Evolutionary conservation across 371 early-diverging fungal species (phyloP).

Genomic region (Mucor plumbeus): DNA sequence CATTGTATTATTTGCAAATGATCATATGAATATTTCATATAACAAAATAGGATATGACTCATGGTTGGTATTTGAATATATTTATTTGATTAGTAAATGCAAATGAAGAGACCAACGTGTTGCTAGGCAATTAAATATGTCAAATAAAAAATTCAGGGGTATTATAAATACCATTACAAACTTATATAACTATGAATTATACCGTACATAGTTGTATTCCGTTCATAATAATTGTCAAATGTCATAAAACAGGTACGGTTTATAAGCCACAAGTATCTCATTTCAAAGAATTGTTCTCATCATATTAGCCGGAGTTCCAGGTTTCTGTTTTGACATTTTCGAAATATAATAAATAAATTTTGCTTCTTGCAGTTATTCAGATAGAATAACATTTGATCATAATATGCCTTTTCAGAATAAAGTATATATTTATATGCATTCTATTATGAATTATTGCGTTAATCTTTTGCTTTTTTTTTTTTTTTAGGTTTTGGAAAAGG

Average conservation of each 20-base stretch:
- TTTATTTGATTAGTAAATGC: neutral
- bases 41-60: neutral
- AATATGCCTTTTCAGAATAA: conserved; percentile 1
- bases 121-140: neutral
- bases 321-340: no score
- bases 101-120: neutral
- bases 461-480: no score
- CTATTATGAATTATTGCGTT: neutral
- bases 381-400: neutral
- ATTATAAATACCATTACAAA: no score
- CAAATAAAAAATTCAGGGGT: neutral
- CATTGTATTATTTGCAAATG: neutral
- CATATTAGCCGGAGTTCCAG: no score
- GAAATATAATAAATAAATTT: no score
- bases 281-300: no score
- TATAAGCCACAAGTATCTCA: no score
- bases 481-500: conserved; percentile 36
- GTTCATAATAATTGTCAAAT: no score
- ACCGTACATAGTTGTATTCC: no score
- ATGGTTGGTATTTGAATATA: neutral
- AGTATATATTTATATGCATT: neutral
- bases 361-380: no score
- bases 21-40: neutral
- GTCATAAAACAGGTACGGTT: no score
- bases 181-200: no score